These are phyloP conservation scores for Komagataella kurtzmanii DNA, from an alignment of 805 yeast species.

Conservation along the genomic window DNA sequence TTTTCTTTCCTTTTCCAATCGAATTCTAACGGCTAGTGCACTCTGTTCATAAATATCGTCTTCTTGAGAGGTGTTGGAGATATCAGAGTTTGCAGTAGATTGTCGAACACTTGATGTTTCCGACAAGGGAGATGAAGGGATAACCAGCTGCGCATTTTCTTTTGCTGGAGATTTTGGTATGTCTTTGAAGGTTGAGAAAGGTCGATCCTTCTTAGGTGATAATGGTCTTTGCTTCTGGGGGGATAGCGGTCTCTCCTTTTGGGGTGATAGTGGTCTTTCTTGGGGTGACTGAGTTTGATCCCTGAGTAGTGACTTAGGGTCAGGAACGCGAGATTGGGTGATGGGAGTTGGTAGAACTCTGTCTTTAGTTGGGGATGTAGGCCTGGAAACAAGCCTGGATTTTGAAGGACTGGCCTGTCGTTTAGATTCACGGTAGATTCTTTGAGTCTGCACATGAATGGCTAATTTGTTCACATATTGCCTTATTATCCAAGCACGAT, in stretches of 20 bases:
- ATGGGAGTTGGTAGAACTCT: neutral
- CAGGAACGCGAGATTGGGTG: neutral
- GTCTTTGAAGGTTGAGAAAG: neutral
- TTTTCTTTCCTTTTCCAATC: constrained; percentile 19
- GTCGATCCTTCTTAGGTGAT: constrained; percentile 1
- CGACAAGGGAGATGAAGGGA: neutral
- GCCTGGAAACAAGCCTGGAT: constrained; percentile 2
- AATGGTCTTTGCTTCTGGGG: neutral
- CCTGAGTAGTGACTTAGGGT: neutral
- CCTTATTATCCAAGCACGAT: constrained; percentile 29
- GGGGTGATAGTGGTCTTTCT: neutral
- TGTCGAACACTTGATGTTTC: neutral
- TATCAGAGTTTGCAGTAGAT: neutral
- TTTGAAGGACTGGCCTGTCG: constrained; percentile 5
- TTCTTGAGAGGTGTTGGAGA: constrained; percentile 1
- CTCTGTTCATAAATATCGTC: constrained; percentile 16
- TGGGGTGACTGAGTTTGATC: neutral
- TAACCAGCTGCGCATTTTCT: constrained; percentile 2
- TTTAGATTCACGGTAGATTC: constrained; percentile 40
- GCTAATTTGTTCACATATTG: constrained; percentile 39
- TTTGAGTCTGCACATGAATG: constrained; percentile 48
- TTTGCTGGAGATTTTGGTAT: neutral
- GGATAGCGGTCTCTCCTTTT: neutral
- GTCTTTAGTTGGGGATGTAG: neutral
- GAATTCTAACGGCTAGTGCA: constrained; percentile 17